Conservation (phyloP, 176 grass and related monocot genomes). For the Triticum monococcum region DNA sequence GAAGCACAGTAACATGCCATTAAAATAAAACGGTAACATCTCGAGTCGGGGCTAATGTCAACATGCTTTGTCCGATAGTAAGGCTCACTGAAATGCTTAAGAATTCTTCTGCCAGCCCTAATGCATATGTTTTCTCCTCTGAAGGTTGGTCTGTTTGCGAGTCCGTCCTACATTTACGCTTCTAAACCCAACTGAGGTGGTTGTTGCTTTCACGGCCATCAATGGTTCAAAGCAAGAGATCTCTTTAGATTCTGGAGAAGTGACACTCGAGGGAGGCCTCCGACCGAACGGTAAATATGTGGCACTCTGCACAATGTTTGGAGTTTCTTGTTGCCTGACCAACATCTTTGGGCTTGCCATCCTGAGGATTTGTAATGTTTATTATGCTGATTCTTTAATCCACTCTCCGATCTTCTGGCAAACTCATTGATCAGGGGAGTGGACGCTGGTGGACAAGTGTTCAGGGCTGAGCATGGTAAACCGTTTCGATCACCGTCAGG, state of each 20-base stretch:
- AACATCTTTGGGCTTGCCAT: background rate
- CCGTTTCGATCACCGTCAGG: slow-evolving; percentile 56
- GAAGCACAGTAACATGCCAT: background rate
- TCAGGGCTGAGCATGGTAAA: slow-evolving; percentile 66
- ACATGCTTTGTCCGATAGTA: background rate
- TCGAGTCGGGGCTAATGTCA: background rate
- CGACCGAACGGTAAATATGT: slow-evolving; percentile 65
- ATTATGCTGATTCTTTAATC: background rate
- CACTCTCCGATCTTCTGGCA: background rate
- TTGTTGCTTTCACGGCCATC: slow-evolving; percentile 63
- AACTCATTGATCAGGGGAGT: slow-evolving; percentile 51
- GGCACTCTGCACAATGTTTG: background rate
- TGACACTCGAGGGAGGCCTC: slow-evolving; percentile 69
- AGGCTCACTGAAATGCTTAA: background rate
- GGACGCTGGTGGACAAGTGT: slow-evolving; percentile 87
- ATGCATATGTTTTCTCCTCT: slow-evolving; percentile 17
- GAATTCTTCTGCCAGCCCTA: background rate
- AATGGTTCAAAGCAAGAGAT: slow-evolving; percentile 70
- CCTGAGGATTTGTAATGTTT: background rate
- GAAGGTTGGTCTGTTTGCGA: slow-evolving; percentile 86
- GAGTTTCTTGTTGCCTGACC: background rate
- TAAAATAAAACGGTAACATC: background rate
- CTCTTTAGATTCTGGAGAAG: slow-evolving; percentile 46
- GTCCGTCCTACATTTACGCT: slow-evolving; percentile 85
- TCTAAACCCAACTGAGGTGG: slow-evolving; percentile 76